Percentiles rank a stretch among this genome's conserved stretches.
These are phyloP conservation scores for Acephala macrosclerotiorum DNA, from an alignment of 2,329 filamentous ascomycete genomes.

Conservation along the genomic window DNA sequence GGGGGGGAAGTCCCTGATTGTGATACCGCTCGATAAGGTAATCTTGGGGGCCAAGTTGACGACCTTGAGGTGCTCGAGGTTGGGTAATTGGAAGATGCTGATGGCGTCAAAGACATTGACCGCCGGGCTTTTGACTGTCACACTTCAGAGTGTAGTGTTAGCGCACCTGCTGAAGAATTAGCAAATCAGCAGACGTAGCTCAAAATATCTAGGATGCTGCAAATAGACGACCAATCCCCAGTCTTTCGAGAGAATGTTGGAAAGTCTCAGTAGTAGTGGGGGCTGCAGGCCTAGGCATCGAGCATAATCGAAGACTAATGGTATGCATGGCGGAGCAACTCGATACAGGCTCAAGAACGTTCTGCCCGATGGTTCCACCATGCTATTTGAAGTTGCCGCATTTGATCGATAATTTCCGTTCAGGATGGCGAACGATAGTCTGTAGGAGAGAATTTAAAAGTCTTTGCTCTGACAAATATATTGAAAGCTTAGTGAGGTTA, in stretches of 20 bases:
- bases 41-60: not conserved
- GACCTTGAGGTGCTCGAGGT: not conserved
- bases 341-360: not conserved
- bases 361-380: not conserved
- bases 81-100: not conserved
- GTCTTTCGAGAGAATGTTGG: not conserved
- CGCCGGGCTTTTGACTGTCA: not conserved
- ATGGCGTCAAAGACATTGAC: not conserved
- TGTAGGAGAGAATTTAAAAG: not conserved
- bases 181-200: not conserved
- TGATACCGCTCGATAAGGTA: no score
- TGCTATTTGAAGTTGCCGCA: not conserved
- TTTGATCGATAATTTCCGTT: not conserved
- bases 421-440: not conserved
- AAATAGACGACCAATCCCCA: not conserved
- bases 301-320: not conserved
- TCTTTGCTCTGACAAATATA: not conserved
- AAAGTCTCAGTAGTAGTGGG: no score
- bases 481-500: not conserved
- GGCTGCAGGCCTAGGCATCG: no score
- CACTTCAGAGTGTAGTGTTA: not conserved
- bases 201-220: not conserved
- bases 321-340: not conserved
- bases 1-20: no score
- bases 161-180: not conserved